Base-by-base conservation (phyloP, 179 eudicot species). In the Corrigiola litoralis region DNA sequence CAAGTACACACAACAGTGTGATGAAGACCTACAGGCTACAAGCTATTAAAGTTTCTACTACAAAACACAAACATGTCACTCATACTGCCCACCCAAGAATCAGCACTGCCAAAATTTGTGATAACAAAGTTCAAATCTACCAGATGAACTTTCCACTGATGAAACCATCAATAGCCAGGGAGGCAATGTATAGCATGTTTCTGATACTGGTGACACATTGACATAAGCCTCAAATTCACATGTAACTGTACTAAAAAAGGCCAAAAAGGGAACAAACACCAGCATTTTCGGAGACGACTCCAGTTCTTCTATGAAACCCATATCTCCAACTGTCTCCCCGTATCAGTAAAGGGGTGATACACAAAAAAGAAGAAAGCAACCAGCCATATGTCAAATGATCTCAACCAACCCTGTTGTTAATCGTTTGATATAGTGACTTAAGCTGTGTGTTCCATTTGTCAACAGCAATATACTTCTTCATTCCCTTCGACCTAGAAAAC, bases 401-500 rank as follows among this genome's bases (percentile, higher is more conserved):
- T 80, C 73, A 76, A 36, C 75, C 79, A 44, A 90, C 95, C 51
- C 95, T 72, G 71, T 86, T 88, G 82, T 80, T 71, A 32, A 94
- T 69, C 40, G 88, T 79, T 71, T 79, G 92, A 64, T 83, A 86
- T 27, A 94, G 82, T 8, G 96, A 86, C 63, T 59, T 82, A 9
- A 94, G 96, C 80, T 88, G 96, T 12, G 95, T 88, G 80, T 83
- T 88, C 99, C 99, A 94, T 76, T 90, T 94, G 64, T 94, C 99
- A 60, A 90, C 72, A n/a, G 96, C 96, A 45, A 86, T 66, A 51
- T 79, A 76, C 65, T 79, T 79, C 77, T 72, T 79, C 77, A 72
- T 75, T 42, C 83, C 83, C 77, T 79, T 79, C 11, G 83, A 79
- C 55, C 83, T 79, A 70, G 42, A 56, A 48, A 29, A 18, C 2